Conservation (phyloP, 768 basidiomycete species). For the Hemileccinum rubropunctum region DNA sequence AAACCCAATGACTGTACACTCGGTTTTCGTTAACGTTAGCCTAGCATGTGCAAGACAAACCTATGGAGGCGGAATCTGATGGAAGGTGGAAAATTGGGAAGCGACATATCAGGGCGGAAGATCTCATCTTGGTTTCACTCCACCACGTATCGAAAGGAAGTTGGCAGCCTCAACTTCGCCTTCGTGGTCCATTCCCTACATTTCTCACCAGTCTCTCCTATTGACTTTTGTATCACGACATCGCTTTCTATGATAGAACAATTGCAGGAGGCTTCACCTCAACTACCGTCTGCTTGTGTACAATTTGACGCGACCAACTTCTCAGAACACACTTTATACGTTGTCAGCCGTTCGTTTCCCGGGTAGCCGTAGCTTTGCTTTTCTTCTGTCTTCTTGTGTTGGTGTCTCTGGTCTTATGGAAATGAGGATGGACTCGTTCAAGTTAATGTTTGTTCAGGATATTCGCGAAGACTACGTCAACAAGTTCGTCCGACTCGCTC, state of each 20-base stretch:
- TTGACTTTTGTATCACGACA: slow-evolving; percentile 1
- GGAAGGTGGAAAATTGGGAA: slow-evolving; percentile 60
- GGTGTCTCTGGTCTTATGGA: no score
- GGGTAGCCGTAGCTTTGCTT: no score
- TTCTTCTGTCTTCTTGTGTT: no score
- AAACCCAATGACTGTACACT: background rate
- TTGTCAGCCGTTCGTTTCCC: no score
- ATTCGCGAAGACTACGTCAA: no score
- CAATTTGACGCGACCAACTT: no score
- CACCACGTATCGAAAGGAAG: slow-evolving; percentile 82
- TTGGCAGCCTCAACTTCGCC: slow-evolving; percentile 77
- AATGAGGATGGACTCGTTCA: no score
- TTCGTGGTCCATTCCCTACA: slow-evolving; percentile 23
- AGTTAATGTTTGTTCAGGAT: no score
- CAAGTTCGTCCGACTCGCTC: no score
- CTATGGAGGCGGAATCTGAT: slow-evolving; percentile 67
- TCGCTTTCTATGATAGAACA: background rate
- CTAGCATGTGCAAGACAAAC: slow-evolving; percentile 47
- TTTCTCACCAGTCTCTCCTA: slow-evolving; percentile 1
- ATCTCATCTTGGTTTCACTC: slow-evolving; percentile 72
- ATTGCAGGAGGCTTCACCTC: no score
- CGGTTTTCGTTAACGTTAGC: slow-evolving; percentile 5
- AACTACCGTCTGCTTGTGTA: no score
- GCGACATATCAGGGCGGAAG: slow-evolving; percentile 55
- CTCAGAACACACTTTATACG: no score